phyloP scores from a whole-genome alignment of 2,329 filamentous ascomycete species.

The Emmonsiellopsis sp. region DNA sequence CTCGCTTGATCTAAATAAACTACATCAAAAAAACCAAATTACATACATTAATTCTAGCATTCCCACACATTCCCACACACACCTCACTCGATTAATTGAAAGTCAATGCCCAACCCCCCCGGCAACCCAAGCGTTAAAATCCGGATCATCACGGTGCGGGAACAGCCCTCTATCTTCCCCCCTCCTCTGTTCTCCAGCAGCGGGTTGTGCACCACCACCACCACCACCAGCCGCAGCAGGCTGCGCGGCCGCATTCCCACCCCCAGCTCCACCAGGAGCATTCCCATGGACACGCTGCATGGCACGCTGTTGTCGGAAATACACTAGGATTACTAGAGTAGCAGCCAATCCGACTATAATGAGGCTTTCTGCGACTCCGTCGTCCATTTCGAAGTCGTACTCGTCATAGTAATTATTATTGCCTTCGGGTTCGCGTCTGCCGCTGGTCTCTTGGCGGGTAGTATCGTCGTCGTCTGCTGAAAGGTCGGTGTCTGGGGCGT shows the following conservation, averaged over 20 bases:
- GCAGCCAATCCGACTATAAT: slow-evolving; percentile 72
- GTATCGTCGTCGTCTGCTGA: slow-evolving; percentile 12
- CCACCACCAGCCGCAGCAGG: slow-evolving; percentile 8
- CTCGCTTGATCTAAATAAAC: too few species aligned
- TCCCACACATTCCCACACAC: too few species aligned
- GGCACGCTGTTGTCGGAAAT: slow-evolving; percentile 67
- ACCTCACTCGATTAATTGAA: too few species aligned
- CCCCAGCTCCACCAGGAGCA: slow-evolving; percentile 7
- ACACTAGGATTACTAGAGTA: slow-evolving; percentile 67
- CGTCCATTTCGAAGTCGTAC: slow-evolving; percentile 56
- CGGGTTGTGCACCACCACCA: slow-evolving; percentile 16
- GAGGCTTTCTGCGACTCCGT: slow-evolving; percentile 73
- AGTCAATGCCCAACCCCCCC: slow-evolving; percentile 52
- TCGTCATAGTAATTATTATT: slow-evolving; percentile 52
- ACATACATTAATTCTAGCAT: too few species aligned
- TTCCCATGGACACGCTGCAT: slow-evolving; percentile 29
- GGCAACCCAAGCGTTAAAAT: slow-evolving; percentile 58
- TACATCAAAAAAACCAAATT: too few species aligned
- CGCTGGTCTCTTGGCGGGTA: slow-evolving; percentile 7
- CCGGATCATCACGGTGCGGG: slow-evolving; percentile 57
- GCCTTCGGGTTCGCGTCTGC: slow-evolving; percentile 28
- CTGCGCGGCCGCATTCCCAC: slow-evolving; percentile 18
- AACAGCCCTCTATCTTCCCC: slow-evolving; percentile 47
- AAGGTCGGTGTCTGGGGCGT: slow-evolving; percentile 43
- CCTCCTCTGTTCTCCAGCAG: not conserved